Base-by-base conservation (phyloP, 129 eudicot genomes). In the carrot (Daucus carota) region DNA sequence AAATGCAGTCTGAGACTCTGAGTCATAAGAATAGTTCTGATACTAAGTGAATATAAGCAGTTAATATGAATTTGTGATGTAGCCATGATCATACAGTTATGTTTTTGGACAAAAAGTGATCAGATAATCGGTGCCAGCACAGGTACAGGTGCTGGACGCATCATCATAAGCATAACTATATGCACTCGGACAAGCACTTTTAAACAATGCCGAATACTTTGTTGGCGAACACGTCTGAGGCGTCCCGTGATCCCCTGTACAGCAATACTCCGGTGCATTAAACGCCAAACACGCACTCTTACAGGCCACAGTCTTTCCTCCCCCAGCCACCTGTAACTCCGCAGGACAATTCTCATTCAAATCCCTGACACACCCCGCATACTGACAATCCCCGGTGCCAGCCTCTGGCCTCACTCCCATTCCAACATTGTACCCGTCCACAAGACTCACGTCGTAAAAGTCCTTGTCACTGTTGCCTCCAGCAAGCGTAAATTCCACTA, bases 161-260 rank as follows among this genome's bases (percentile, higher is more conserved):
- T 92, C 97, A 78, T 89, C 97, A 52, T 92, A 92, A 5, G 97
- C 96, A 48, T 92, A 92, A 59, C 97, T 92, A 47, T 92, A 92
- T 10, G 97, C 97, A 32, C 86, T 75, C 0, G 97, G 97, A 66
- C 97, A 91, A 4, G 97, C 94, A 15, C 41, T 84, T 78, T 88
- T 91, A 44, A 88, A 92, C 83, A 84, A 77, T 63, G 44, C 77
- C 36, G 97, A 92, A 82, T 89, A 92, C 57, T 69, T 71, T 20
- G 95, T 89, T 50, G 92, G 97, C 47, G 88, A 47, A 70, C 96
- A 92, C 6, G 95, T 89, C 45, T 65, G 78, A 57, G 97, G 89
- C 20, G 87, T 84, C 77, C 85, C 78, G 63, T 87, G 86, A 31
- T 89, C 92, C 7, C 86, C 96, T 0, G 96, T 87, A 81, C 97